These are phyloP conservation scores for Pleurotus ostreatus DNA, from an alignment of 768 basidiomycete species.

Conservation along the genomic window DNA sequence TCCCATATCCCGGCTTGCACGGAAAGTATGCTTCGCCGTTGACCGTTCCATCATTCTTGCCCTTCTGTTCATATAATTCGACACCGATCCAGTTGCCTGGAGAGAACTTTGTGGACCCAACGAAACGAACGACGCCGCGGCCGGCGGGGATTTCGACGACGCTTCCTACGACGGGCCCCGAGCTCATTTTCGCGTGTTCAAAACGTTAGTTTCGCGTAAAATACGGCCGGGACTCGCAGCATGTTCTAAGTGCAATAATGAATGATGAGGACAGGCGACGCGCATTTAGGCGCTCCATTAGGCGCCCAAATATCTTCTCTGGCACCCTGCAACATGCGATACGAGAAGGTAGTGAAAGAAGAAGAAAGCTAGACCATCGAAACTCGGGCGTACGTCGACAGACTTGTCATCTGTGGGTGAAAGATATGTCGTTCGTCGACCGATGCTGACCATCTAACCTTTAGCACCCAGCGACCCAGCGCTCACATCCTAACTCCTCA, in stretches of 20 bases:
- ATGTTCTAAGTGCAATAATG: neutral
- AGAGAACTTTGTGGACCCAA: slow-evolving; percentile 78
- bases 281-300: neutral
- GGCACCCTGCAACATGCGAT: too few species aligned
- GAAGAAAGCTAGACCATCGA: too few species aligned
- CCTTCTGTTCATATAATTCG: slow-evolving; percentile 75
- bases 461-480: too few species aligned
- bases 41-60: slow-evolving; percentile 96
- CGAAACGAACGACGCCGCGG: slow-evolving; percentile 82
- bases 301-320: too few species aligned
- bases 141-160: slow-evolving; percentile 80
- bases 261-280: neutral
- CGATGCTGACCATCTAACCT: too few species aligned
- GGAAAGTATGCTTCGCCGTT: slow-evolving; percentile 77
- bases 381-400: too few species aligned
- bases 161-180: slow-evolving; percentile 50
- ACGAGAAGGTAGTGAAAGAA: too few species aligned
- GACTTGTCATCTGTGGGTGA: too few species aligned
- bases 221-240: neutral
- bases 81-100: slow-evolving; percentile 95
- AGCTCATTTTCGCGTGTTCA: neutral
- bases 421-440: too few species aligned
- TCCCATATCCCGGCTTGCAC: slow-evolving; percentile 73
- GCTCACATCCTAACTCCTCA: too few species aligned
- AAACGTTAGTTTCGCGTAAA: neutral